phyloP scores from a whole-genome alignment of 345 rosid species.

The Firmiana major region DNA sequence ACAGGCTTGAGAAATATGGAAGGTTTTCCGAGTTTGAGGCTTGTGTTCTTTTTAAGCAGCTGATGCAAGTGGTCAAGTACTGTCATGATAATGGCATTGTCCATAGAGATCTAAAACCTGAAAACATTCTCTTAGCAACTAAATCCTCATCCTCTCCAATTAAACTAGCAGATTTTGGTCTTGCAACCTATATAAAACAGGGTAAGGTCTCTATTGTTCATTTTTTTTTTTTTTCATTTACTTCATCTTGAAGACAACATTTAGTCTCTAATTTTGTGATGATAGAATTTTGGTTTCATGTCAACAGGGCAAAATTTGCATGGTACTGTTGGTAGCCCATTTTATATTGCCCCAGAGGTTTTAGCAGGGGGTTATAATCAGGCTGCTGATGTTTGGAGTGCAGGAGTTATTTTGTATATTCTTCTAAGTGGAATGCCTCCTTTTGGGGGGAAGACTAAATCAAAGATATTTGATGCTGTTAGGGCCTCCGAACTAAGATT shows the following conservation, averaged over 20 bases:
- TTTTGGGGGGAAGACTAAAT: slow-evolving; percentile 77
- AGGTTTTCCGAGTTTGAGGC: slow-evolving; percentile 53
- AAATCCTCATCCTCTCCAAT: slow-evolving; percentile 55
- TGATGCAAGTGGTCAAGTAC: slow-evolving; percentile 65
- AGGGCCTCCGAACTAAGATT: slow-evolving; percentile 72
- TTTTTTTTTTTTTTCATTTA: background rate
- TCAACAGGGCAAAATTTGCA: slow-evolving; percentile 52
- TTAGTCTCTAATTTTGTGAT: background rate
- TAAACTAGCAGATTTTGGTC: slow-evolving; percentile 74
- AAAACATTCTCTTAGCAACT: slow-evolving; percentile 63
- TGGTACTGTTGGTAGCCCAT: slow-evolving; percentile 72
- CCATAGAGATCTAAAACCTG: slow-evolving; percentile 68
- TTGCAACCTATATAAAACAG: slow-evolving; percentile 58
- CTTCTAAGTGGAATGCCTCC: slow-evolving; percentile 74
- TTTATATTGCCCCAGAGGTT: slow-evolving; percentile 77
- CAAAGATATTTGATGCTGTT: slow-evolving; percentile 79
- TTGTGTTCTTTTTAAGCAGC: slow-evolving; percentile 47
- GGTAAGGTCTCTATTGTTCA: slow-evolving; percentile 34
- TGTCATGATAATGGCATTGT: slow-evolving; percentile 73
- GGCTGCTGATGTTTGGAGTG: slow-evolving; percentile 82
- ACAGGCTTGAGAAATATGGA: slow-evolving; percentile 58
- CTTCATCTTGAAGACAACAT: background rate
- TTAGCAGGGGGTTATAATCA: slow-evolving; percentile 62
- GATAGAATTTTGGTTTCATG: slow-evolving; percentile 14
- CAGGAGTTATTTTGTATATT: slow-evolving; percentile 67